Percentiles rank a stretch among this genome's conserved stretches.
phyloP scores from a whole-genome alignment of 805 yeast genomes.

The Spathaspora sp. region DNA sequence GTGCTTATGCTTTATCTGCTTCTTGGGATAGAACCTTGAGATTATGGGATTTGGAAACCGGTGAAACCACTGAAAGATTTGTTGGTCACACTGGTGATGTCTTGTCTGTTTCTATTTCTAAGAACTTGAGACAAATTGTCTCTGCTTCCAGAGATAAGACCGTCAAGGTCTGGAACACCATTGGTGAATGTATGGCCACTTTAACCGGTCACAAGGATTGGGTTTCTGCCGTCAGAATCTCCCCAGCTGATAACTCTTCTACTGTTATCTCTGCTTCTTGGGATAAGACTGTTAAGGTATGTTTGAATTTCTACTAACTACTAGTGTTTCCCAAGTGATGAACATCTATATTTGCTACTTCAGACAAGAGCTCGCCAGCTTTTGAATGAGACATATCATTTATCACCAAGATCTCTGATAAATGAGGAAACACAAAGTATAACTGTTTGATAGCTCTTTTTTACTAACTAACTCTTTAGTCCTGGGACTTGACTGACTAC shows the following conservation, averaged over 20 bases:
- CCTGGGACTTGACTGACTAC: slow-evolving; percentile 90
- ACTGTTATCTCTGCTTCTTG: slow-evolving; percentile 96
- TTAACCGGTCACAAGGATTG: slow-evolving; percentile 97
- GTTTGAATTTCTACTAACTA: slow-evolving; percentile 34
- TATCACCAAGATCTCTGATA: slow-evolving; percentile 99
- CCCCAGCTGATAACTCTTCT: slow-evolving; percentile 73
- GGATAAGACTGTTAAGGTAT: slow-evolving; percentile 98
- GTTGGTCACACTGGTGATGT: slow-evolving; percentile 98
- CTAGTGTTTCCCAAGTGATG: slow-evolving; percentile 5
- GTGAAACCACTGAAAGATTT: slow-evolving; percentile 90
- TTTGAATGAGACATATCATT: slow-evolving; percentile 89
- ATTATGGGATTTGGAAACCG: slow-evolving; percentile 95
- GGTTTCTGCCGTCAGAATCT: slow-evolving; percentile 97
- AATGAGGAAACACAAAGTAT: not conserved
- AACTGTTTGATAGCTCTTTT: not conserved
- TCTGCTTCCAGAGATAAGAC: slow-evolving; percentile 99
- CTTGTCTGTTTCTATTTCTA: slow-evolving; percentile 92
- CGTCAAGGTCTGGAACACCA: slow-evolving; percentile 98
- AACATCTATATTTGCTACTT: slow-evolving; percentile 93
- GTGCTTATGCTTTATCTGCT: slow-evolving; percentile 95
- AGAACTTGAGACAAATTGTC: slow-evolving; percentile 95
- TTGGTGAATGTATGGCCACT: slow-evolving; percentile 95
- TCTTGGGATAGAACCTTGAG: slow-evolving; percentile 99
- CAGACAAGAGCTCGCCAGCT: slow-evolving; percentile 67
- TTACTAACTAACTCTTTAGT: slow-evolving; percentile 50